Evolutionary conservation across 2,329 filamentous ascomycete species (phyloP).

Genomic region (Lachnellula hyalina): DNA sequence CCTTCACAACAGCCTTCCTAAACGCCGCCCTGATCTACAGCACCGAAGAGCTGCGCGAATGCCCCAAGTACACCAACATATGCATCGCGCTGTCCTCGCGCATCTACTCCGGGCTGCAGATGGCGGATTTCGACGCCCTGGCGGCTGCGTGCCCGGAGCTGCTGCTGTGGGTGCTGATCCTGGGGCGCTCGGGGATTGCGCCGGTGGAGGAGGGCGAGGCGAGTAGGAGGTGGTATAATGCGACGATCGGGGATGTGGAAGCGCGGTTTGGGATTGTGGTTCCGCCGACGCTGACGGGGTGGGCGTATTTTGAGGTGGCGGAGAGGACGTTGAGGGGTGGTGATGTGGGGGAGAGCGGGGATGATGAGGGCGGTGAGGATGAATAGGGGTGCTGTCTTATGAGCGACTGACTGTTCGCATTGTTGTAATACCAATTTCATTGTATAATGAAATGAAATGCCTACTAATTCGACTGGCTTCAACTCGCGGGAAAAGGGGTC

Average conservation of each 20-base stretch:
- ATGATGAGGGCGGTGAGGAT: neutral
- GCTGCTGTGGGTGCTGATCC: slow-evolving; percentile 6
- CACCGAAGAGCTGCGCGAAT: slow-evolving; percentile 8
- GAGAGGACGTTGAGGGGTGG: neutral
- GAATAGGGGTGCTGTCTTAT: too few relatives aligned
- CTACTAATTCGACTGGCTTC: neutral
- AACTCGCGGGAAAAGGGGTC: too few relatives aligned
- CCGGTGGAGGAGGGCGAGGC: neutral
- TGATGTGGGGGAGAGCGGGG: neutral
- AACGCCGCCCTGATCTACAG: slow-evolving; percentile 6
- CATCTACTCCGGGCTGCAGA: slow-evolving; percentile 5
- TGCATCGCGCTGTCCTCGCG: slow-evolving; percentile 3
- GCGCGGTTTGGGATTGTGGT: neutral
- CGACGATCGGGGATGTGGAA: slow-evolving; percentile 1
- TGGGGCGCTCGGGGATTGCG: slow-evolving; percentile 4
- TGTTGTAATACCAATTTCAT: neutral
- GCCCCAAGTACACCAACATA: slow-evolving; percentile 8
- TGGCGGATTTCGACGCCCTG: slow-evolving; percentile 1
- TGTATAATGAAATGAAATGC: neutral
- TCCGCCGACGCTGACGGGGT: neutral
- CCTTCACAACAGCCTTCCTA: slow-evolving; percentile 8
- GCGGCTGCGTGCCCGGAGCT: slow-evolving; percentile 1
- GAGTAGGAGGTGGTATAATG: slow-evolving; percentile 1
- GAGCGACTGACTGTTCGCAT: too few relatives aligned
- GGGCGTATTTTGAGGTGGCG: slow-evolving; percentile 6